Conservation (phyloP, 352 stramenopile genomes). For the Globisporangium polare region DNA sequence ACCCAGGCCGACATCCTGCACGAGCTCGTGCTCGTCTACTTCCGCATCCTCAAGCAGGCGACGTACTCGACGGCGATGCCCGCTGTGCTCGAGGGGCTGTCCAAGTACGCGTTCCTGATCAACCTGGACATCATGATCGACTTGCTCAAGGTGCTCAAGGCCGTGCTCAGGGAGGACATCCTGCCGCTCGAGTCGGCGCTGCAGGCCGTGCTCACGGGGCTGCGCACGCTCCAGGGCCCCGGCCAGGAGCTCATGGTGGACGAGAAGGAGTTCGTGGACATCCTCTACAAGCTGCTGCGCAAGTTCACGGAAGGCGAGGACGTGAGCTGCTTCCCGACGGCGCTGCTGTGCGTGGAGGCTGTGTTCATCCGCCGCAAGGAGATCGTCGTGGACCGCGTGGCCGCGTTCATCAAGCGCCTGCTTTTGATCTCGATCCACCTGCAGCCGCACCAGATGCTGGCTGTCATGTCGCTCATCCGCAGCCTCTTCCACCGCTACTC, state of each 20-base stretch:
- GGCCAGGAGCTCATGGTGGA: conserved; percentile 95
- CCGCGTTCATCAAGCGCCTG: conserved; percentile 95
- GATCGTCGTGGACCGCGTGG: conserved; percentile 91
- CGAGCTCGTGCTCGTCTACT: conserved; percentile 95
- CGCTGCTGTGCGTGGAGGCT: conserved; percentile 89
- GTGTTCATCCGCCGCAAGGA: conserved; percentile 94
- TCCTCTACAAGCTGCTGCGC: conserved; percentile 90
- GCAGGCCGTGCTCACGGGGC: conserved; percentile 89
- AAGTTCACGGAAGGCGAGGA: conserved; percentile 65
- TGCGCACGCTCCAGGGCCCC: conserved; percentile 92
- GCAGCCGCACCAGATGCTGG: conserved; percentile 75
- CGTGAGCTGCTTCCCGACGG: conserved; percentile 55
- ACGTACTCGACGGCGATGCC: conserved; percentile 88
- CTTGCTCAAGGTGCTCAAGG: conserved; percentile 94
- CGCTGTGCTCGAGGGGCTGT: conserved; percentile 89
- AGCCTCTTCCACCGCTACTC: conserved; percentile 90
- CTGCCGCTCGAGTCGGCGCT: conserved; percentile 62
- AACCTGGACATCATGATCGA: conserved; percentile 98
- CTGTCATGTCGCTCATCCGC: conserved; percentile 86
- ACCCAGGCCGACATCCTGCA: conserved; percentile 94
- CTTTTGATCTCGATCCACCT: conserved; percentile 87
- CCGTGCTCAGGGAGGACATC: conserved; percentile 81
- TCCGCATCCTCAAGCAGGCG: conserved; percentile 94
- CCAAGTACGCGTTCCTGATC: conserved; percentile 96
- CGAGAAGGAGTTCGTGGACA: conserved; percentile 95